These are phyloP conservation scores for Pseudocercospora ulei DNA, from an alignment of 2,329 filamentous ascomycete genomes.

Conservation along the genomic window DNA sequence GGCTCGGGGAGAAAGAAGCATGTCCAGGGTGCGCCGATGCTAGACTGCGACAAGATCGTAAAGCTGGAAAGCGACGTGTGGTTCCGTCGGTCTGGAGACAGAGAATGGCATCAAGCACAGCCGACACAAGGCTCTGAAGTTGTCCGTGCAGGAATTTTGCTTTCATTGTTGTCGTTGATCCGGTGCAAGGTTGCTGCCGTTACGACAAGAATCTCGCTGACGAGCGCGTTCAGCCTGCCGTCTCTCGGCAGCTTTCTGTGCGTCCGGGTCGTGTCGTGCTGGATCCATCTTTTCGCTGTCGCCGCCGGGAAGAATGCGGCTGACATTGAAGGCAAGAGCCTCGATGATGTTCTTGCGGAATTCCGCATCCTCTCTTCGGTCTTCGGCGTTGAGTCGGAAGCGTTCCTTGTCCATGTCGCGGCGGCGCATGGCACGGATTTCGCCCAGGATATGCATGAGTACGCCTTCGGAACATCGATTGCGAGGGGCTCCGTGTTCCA, in stretches of 20 bases:
- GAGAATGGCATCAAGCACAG: too few species aligned
- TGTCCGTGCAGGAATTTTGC: too few species aligned
- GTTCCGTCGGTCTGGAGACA: too few species aligned
- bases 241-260: conserved; percentile 42
- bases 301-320: conserved; percentile 52
- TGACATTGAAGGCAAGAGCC: conserved; percentile 63
- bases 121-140: too few species aligned
- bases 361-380: conserved; percentile 64
- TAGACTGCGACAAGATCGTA: conserved; percentile 23
- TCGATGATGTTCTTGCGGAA: conserved; percentile 64
- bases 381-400: conserved; percentile 70
- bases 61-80: conserved; percentile 10
- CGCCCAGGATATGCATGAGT: conserved; percentile 79
- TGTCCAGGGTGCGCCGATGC: conserved; percentile 20
- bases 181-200: conserved; percentile 31
- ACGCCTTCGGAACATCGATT: conserved; percentile 79
- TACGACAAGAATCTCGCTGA: conserved; percentile 27
- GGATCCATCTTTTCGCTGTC: conserved; percentile 21
- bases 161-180: conserved; percentile 22
- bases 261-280: conserved; percentile 38
- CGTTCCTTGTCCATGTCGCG: conserved; percentile 76
- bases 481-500: conserved; percentile 61
- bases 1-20: conserved; percentile 7
- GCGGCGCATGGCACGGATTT: conserved; percentile 76
- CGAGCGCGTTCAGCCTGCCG: conserved; percentile 33